Conservation (phyloP, 2,329 filamentous ascomycete species). For the Cadophora luteo-olivacea region DNA sequence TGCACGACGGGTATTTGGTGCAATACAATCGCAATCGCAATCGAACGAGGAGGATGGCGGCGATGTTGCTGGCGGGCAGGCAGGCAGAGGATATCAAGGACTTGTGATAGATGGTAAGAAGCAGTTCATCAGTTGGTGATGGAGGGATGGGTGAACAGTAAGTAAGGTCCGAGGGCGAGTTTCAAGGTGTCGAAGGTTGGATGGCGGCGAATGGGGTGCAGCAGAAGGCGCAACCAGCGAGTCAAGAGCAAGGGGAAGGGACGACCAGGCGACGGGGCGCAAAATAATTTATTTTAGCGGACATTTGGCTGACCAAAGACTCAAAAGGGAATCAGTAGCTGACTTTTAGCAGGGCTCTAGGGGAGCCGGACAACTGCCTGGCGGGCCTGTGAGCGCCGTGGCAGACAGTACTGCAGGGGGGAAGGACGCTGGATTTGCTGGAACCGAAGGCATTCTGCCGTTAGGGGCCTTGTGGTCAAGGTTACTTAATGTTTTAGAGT, state of each 20-base stretch:
- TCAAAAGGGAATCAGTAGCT: conserved; percentile 9
- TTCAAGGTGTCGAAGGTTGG: conserved; percentile 11
- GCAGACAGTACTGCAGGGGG: not conserved
- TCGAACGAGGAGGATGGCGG: not conserved
- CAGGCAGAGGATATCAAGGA: not conserved
- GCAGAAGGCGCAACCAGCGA: not conserved
- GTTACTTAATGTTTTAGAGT: not conserved
- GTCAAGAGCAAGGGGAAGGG: conserved; percentile 13
- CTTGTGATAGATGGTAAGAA: not conserved
- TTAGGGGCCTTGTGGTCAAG: not conserved
- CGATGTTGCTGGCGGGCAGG: not conserved
- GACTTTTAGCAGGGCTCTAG: conserved; percentile 3
- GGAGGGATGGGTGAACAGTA: not conserved
- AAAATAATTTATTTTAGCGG: conserved; percentile 10
- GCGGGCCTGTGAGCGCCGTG: not conserved
- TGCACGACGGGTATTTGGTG: conserved; percentile 15
- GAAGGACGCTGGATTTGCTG: not conserved
- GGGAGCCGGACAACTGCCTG: conserved; percentile 9
- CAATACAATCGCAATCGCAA: not conserved
- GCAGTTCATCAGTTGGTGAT: not conserved
- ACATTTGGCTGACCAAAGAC: not conserved
- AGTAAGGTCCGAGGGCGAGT: conserved; percentile 8
- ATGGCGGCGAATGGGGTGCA: conserved; percentile 10
- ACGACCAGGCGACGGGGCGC: not conserved
- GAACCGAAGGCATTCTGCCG: conserved; percentile 9